phyloP scores from a whole-genome alignment of 441 rosid genomes.

The Biscutella laevigata region DNA sequence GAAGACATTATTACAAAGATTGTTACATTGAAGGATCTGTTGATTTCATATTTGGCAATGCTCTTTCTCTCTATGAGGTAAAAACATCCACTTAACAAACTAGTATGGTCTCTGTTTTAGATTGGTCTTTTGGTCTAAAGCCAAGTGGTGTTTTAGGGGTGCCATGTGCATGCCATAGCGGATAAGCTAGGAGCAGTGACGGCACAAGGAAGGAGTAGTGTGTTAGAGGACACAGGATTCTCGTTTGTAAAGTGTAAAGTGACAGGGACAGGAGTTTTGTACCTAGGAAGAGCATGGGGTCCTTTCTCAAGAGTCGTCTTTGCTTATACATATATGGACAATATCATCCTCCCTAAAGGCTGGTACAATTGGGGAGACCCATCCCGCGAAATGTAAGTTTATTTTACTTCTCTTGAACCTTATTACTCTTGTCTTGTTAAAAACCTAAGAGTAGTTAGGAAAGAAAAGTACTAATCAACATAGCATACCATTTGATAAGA shows the following conservation, averaged over 20 bases:
- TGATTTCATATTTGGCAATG: slow-evolving; percentile 94
- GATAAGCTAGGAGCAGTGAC: slow-evolving; percentile 60
- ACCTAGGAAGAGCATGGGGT: slow-evolving; percentile 96
- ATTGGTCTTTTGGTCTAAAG: neutral
- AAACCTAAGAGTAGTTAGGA: no score
- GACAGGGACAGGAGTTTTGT: slow-evolving; percentile 93
- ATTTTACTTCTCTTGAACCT: neutral
- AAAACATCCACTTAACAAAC: neutral
- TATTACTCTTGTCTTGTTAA: no score
- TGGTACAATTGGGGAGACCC: slow-evolving; percentile 99
- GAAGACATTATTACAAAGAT: slow-evolving; percentile 93
- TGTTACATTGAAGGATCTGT: slow-evolving; percentile 94
- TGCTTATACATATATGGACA: slow-evolving; percentile 93
- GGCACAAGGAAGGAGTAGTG: slow-evolving; percentile 76
- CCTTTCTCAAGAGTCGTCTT: slow-evolving; percentile 93
- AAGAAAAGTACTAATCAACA: no score
- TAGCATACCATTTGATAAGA: no score
- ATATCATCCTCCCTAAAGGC: slow-evolving; percentile 90
- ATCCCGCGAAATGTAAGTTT: slow-evolving; percentile 63
- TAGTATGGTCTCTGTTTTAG: neutral
- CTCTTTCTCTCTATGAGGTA: slow-evolving; percentile 89
- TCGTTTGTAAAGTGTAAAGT: slow-evolving; percentile 90
- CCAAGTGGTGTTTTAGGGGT: slow-evolving; percentile 37
- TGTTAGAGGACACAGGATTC: slow-evolving; percentile 93
- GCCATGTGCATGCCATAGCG: slow-evolving; percentile 91